A percentile compares a stretch with the other conserved stretches of the same genome.
Evolutionary conservation across 257 asterid species (phyloP).

Genomic region (Mitragyna speciosa): DNA sequence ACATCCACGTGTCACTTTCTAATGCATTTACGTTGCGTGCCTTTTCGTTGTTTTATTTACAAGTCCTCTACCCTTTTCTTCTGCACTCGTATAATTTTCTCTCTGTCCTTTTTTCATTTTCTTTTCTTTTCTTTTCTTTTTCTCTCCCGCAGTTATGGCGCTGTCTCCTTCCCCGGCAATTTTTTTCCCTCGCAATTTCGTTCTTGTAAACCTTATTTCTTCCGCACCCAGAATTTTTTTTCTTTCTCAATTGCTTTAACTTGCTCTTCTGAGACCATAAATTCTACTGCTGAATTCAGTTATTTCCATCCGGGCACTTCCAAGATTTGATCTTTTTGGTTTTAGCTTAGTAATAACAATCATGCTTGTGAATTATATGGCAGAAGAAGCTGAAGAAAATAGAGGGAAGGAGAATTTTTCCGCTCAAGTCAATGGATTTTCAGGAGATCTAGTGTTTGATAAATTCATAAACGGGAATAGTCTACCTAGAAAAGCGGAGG

Average conservation of each 20-base stretch:
- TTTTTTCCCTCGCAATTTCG: neutral
- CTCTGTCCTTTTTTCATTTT: neutral
- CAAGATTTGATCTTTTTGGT: conserved; percentile 8
- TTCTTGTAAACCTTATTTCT: neutral
- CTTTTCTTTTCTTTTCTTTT: neutral
- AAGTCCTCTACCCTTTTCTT: neutral
- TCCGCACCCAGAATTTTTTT: neutral
- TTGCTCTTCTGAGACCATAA: too few relatives aligned
- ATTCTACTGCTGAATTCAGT: neutral
- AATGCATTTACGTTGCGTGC: conserved; percentile 34
- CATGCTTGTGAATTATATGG: conserved; percentile 28
- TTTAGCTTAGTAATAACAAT: neutral
- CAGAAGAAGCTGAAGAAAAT: conserved; percentile 26
- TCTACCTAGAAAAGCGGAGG: neutral
- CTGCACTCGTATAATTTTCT: neutral
- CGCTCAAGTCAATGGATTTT: conserved; percentile 22
- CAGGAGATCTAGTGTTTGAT: conserved; percentile 39
- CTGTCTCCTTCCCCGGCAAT: conserved; percentile 8
- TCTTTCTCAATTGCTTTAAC: neutral
- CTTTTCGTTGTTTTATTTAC: conserved; percentile 39
- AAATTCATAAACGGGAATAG: conserved; percentile 20
- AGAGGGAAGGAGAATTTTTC: conserved; percentile 22
- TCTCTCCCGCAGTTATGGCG: neutral
- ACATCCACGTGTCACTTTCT: conserved; percentile 49
- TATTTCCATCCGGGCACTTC: neutral